Evolutionary conservation across 2,329 filamentous ascomycete genomes (phyloP), one percentile per base, ranked within the genome.

Genomic region (Trichoderma semiorbis): DNA sequence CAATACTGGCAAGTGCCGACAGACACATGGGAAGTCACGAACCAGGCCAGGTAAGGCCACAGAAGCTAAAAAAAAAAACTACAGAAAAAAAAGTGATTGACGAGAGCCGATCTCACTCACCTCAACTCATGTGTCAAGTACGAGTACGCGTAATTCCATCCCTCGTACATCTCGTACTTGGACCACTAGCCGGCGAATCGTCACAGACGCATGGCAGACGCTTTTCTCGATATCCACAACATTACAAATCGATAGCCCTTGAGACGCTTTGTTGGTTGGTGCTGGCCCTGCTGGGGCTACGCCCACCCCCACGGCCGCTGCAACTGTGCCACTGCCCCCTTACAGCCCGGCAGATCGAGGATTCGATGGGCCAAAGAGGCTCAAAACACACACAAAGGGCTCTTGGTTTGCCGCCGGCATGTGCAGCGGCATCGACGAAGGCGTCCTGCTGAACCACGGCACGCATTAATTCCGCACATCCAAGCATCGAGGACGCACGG

Each of bases 211-310:
- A 64, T 43, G 47, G 68, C 68, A 69, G 18, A 34, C n/a, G 53
- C 57, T 24, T 24, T 16, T 62, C 55, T 65, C 47, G 34, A 60
- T 69, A 69, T 39, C 66, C 53, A 61, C 66, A 55, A 53, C 30
- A 72, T 68, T 72, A 68, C 70, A 68, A 67, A 72, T 72, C 64
- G 47, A 63, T 50, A 68, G 61, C 65, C 30, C 47, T 60, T 24
- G 47, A 47, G 64, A 67, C 47, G 39, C 55, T 68, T 68, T 11
- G 60, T 24, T 55, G 65, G 53, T 21, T 39, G 14, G 43, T 39
- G 63, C 64, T 18, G 43, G 34, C 47, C 57, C 70, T 68, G 64
- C 64, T n/a, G 43, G 34, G 58, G 64, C 70, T 68, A 68, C 64
- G 32, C 39, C 21, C 64, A 68, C 70, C 30, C 70, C 34, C 64